phyloP scores from a whole-genome alignment of 2,329 filamentous ascomycete genomes.

The Fusarium euwallaceae region DNA sequence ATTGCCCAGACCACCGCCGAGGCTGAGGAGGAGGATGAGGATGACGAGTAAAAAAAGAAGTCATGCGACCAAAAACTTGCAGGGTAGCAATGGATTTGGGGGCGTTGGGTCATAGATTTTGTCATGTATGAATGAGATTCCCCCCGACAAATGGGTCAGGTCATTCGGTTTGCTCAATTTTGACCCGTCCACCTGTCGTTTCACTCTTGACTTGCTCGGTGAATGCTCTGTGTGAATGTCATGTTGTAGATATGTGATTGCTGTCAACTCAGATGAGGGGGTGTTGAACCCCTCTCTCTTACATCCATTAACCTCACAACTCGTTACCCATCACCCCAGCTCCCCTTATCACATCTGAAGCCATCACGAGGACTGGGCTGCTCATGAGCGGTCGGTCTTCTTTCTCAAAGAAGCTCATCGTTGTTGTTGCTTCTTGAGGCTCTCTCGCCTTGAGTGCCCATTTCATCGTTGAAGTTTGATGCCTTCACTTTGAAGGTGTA shows the following conservation, averaged over 20 bases:
- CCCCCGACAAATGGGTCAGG: conserved; percentile 54
- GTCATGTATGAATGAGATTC: conserved; percentile 58
- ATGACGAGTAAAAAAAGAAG: conserved; percentile 72
- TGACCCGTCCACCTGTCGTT: conserved; percentile 48
- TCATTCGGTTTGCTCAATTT: conserved; percentile 54
- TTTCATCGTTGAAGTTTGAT: neutral
- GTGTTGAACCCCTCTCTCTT: neutral
- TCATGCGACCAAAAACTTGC: conserved; percentile 21
- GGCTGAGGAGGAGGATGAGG: conserved; percentile 76
- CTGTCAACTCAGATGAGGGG: neutral
- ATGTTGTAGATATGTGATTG: neutral
- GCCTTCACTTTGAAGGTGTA: neutral
- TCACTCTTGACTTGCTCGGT: conserved; percentile 14
- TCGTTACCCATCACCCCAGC: neutral
- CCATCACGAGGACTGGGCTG: neutral
- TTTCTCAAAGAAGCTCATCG: neutral
- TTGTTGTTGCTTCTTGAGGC: neutral
- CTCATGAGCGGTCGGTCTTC: neutral
- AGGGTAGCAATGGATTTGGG: conserved; percentile 52
- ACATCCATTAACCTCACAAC: neutral
- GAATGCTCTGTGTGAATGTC: conserved; percentile 27
- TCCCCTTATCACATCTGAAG: neutral
- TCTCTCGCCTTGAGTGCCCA: neutral
- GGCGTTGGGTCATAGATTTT: conserved; percentile 59
- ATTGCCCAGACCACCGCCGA: conserved; percentile 86